Base-by-base conservation (phyloP, 78 protist genomes). In the Anaeramoeba flamelloides region DNA sequence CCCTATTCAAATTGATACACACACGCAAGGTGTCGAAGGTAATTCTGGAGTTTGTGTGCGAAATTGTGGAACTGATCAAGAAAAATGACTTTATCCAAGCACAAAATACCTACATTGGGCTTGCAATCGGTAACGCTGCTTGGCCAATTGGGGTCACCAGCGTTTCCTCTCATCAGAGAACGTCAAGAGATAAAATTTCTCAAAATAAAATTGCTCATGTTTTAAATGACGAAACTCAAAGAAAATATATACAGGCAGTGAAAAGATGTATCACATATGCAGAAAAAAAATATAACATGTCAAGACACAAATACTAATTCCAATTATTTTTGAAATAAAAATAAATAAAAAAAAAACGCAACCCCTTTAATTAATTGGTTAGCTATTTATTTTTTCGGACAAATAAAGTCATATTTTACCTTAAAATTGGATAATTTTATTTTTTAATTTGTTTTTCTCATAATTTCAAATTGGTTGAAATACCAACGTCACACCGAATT, bases 121-220 rank as follows among this genome's bases (percentile, higher is more conserved):
- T 92, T 86, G 81, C 97, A 1, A 94, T 94, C 37, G 97, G 97
- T 17, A 94, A 93, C 79, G 91, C 96, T 2, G 87, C 97, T 1
- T 94, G 97, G 97, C 94, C 95, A 0, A 86, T 92, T 89, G 83
- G 78, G 37, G 92, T 87, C 26, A 88, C 89, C 1, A 91, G 83
- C 91, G 92, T 91, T 38, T 92, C 94, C 65, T 91, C 91, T 81
- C 96, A 93, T 81, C 86, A 84, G 74, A 91, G 96, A 77, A 82
- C 95, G 0, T 87, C 91, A 0, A 82, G 94, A 8, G 94, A 93
- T 74, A 90, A 89, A 82, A 90, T 93, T 41, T 74, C 3, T 39
- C 69, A 89, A 0, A 84, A 86, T 41, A 84, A 87, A 74, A 82
- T 87, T 0, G 94, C 94, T 2, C 91, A 92, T 77, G 90, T 93